These are phyloP conservation scores for Cordia subcordata DNA, from an alignment of 257 asterid genomes.

Conservation along the genomic window DNA sequence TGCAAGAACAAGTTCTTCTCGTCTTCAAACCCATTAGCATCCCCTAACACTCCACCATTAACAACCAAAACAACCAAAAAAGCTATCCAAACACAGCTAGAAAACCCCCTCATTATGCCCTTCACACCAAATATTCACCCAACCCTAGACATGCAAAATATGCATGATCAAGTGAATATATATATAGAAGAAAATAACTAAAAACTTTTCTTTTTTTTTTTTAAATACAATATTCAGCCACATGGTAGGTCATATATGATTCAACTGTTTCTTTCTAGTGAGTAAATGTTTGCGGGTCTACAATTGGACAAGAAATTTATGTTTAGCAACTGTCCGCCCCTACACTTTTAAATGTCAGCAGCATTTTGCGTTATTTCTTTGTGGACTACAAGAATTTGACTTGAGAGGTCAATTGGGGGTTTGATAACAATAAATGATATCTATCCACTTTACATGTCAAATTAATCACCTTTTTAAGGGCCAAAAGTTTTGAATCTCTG, in stretches of 20 bases:
- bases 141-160: conserved; percentile 28
- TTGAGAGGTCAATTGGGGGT: background rate
- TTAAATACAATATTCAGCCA: conserved; percentile 6
- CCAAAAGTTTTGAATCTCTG: background rate
- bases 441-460: background rate
- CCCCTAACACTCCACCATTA: conserved; percentile 29
- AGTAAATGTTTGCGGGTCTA: conserved; percentile 5
- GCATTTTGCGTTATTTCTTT: background rate
- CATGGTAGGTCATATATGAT: conserved; percentile 11
- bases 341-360: background rate
- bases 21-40: conserved; percentile 18
- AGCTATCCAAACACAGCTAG: conserved; percentile 8
- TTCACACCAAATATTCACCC: background rate
- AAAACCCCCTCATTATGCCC: conserved; percentile 14
- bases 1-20: conserved; percentile 31
- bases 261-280: conserved; percentile 11
- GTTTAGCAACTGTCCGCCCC: conserved; percentile 10
- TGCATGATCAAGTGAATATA: background rate
- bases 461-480: conserved; percentile 3
- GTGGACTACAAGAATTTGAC: background rate
- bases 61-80: conserved; percentile 27
- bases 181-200: conserved; percentile 29
- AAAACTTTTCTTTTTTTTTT: no score
- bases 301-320: conserved; percentile 12
- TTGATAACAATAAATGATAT: no score